Evolutionary conservation across 306 rosid species (phyloP), one percentile per base, ranked within the genome.

Genomic region (Cucumis cinereus): DNA sequence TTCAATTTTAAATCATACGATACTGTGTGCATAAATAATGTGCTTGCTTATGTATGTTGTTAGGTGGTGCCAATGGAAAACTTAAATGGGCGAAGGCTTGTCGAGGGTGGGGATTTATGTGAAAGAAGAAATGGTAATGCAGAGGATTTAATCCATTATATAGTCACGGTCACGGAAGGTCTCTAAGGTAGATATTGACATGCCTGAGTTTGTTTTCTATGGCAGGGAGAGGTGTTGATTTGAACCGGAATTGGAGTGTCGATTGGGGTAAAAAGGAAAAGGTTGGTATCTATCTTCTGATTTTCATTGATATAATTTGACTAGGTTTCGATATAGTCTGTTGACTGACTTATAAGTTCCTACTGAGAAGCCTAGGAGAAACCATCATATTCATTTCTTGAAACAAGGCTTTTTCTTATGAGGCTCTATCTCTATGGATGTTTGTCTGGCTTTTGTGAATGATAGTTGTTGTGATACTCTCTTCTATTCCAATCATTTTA

Each of bases 241-340:
- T 92, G 81, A 95, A 95, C 81, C 88, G 99, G 56, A 95, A 95
- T 77, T 95, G 99, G 99, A 90, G 98, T 58, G 97, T 95, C 59
- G 99, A 95, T 81, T 95, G 99, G 99, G 99, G 99, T 70, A 90
- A 95, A 86, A 95, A 95, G 81, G 99, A 92, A 83, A 90, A 92
- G 99, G 99, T 94, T 54, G 13, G 17, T 82, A 79, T 71, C 72
- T 23, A 74, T 69, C 77, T 69, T 60, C 64, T 35, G 59, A 10
- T 36, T 67, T 15, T 10, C 26, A 38, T 35, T 24, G 72, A 63
- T 41, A 52, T 17, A 16, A 20, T 20, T 66, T 22, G 52, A n/a
- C 53, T 1, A 40, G 50, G 49, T 38, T 66, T 38, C 26, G 38
- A 70, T 70, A 47, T 40, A 24, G 38, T 47, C 8, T 49, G 36